Evolutionary conservation across 2,329 filamentous ascomycete species (phyloP), one percentile per base, ranked within the genome.

Genomic region (Alternaria solani): DNA sequence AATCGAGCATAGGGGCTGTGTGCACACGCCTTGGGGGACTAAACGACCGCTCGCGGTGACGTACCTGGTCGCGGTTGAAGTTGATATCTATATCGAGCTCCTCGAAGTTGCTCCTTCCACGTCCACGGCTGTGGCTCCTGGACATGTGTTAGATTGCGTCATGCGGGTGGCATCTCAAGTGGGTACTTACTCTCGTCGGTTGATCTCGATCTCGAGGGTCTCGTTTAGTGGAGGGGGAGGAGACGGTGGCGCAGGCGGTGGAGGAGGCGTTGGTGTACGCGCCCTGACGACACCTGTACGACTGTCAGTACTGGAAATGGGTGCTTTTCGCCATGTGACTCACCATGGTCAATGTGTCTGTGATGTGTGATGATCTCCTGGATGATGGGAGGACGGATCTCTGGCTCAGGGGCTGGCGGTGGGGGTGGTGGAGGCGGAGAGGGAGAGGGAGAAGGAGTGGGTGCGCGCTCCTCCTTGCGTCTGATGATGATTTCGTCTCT

Each of bases 301-400:
- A 34, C 20, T 55, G 51, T 67, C 51, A 69, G 57, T 26, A 46
- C 26, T 18, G 3, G 36, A n/a, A 7, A 5, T 23, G 3, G n/a
- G 8, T 25, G n/a, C 2, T 18, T n/a, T 20, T 6, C 26, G 9
- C 38, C 44, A 20, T 16, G 5, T 4, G 26, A 78, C 88, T 75
- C 83, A 92, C 91, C 93, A 79, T 96, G 92, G 73, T 96, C 91
- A 69, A 96, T 90, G 73, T 94, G 91, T 59, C 89, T 87, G 75
- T 95, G 94, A 79, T 95, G 92, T 0, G 92, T 96, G 66, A 96
- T 94, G 59, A 96, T 89, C 75, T 97, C 92, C 72, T 94, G 88
- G 78, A 94, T 91, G 68, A 96, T 92, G 1, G 90, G 91, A 34
- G 93, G 93, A 20, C 89, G 89, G 42, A 88, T 86, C 70, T 95